A percentile compares a stretch with the other conserved stretches of the same genome.
Conservation (phyloP, 1,139 yeast species). For the Candida frijolesensis region DNA sequence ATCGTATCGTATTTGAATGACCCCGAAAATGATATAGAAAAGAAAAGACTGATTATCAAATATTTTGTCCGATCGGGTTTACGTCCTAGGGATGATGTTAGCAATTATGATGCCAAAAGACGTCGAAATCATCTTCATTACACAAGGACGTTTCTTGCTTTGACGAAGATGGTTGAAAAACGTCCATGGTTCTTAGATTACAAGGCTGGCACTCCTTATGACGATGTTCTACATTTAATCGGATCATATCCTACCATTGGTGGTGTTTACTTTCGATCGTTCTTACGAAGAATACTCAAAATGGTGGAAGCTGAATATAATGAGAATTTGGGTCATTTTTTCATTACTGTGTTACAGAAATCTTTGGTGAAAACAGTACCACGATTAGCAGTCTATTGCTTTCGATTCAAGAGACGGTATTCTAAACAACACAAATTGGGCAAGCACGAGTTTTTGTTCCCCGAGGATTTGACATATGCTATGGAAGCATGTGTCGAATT, state of each 20-base stretch:
- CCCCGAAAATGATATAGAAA: neutral
- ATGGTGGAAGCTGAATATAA: conserved; percentile 5
- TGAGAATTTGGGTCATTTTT: conserved; percentile 1
- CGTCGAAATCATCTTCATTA: neutral
- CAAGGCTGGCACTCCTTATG: conserved; percentile 6
- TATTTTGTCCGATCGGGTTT: neutral
- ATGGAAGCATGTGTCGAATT: conserved; percentile 31
- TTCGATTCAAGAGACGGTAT: conserved; percentile 22
- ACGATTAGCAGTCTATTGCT: conserved; percentile 8
- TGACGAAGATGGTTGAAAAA: conserved; percentile 10
- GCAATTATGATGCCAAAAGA: neutral
- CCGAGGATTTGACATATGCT: conserved; percentile 29
- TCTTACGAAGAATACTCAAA: conserved; percentile 4
- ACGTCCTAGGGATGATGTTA: neutral
- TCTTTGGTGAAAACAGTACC: conserved; percentile 9
- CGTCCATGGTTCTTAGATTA: conserved; percentile 10
- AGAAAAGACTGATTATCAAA: conserved; percentile 7
- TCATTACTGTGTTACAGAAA: conserved; percentile 14
- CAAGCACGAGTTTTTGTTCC: conserved; percentile 10
- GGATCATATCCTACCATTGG: conserved; percentile 7
- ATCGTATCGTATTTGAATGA: neutral
- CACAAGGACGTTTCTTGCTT: conserved; percentile 9
- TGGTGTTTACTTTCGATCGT: neutral
- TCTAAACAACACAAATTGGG: conserved; percentile 3
- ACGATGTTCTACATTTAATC: conserved; percentile 8